Evolutionary conservation across 2,329 filamentous ascomycete genomes (phyloP).

Genomic region (Pestalotiopsis sp.): DNA sequence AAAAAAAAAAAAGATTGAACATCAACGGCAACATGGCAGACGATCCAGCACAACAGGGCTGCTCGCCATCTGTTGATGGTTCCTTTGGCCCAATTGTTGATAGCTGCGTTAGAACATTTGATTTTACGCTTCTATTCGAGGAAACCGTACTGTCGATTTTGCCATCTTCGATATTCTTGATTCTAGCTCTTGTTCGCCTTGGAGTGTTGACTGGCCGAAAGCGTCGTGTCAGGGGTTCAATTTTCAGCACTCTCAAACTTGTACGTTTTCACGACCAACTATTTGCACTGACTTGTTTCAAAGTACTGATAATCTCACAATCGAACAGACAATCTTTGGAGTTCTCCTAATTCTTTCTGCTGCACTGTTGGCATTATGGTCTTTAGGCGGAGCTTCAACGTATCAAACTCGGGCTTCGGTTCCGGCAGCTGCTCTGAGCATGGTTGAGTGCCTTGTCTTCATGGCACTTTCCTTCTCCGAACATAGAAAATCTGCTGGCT

Average conservation of each 20-base stretch:
- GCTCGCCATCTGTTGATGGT: conserved; percentile 9
- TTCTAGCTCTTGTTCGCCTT: conserved; percentile 16
- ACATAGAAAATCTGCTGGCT: conserved; percentile 19
- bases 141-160: conserved; percentile 28
- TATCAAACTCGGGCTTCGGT: conserved; percentile 16
- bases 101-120: conserved; percentile 18
- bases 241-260: conserved; percentile 6
- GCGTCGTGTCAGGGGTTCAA: not conserved
- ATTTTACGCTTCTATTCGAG: conserved; percentile 31
- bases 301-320: not conserved
- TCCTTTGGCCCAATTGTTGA: conserved; percentile 13
- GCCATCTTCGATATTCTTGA: conserved; percentile 24
- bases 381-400: not conserved
- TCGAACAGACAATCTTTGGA: not conserved
- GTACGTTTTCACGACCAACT: not conserved
- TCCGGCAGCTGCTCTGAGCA: conserved; percentile 17
- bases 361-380: conserved; percentile 10
- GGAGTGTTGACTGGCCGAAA: conserved; percentile 10
- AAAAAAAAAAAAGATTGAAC: not conserved
- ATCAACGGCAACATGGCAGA: not conserved
- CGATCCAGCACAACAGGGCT: not conserved
- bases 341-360: conserved; percentile 1
- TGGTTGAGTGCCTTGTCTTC: conserved; percentile 17
- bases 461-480: conserved; percentile 21
- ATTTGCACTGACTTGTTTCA: not conserved